Base-by-base conservation (phyloP, 768 basidiomycete genomes). In the Lentinula boryana region DNA sequence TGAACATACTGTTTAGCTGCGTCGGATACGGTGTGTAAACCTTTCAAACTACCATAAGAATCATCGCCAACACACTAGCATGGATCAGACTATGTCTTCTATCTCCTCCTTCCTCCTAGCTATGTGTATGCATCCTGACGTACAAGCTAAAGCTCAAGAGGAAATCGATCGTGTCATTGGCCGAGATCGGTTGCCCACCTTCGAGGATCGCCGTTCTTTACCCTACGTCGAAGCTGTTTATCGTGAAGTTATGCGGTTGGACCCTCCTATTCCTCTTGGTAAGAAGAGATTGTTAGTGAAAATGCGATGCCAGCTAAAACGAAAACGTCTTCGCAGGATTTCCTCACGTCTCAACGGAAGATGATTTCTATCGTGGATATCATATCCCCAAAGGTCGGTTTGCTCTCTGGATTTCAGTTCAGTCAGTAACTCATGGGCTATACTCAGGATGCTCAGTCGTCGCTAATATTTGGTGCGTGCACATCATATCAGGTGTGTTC, bases 81-180 rank as follows among this genome's bases (percentile, higher is more conserved):
- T 33, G 2, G 3, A 27, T n/a, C 18, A 73, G 72, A 70, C 71
- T 10, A 58, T 59, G 7, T 66, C 69, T 3, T 59, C 65, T 1
- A 15, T 71, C 0, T 43, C 60, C 12, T 63, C 71, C 3, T 69
- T 73, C 52, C 41, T 74, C 44, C 62, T 73, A 3, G 65, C 68
- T 1, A 69, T 73, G 68, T 63, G 67, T 0, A 48, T 63, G 16
- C 61, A 73, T 55, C 71, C 70, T 0, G 68, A 68, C 1, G 64
- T 66, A 1, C 68, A 68, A 61, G 57, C 54, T 48, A 68, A 65
- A 55, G 74, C 69, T 0, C 72, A 72, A 58, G 58, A 49, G 27
- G 74, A 74, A 55, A 63, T 74, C 16, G 70, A 72, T 49, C 33
- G 46, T 2, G 69, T 70, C 7, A 53, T 73, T 41, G 74, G 73